phyloP scores from a whole-genome alignment of 208 protist genomes.

The Trypanosoma rangeli region DNA sequence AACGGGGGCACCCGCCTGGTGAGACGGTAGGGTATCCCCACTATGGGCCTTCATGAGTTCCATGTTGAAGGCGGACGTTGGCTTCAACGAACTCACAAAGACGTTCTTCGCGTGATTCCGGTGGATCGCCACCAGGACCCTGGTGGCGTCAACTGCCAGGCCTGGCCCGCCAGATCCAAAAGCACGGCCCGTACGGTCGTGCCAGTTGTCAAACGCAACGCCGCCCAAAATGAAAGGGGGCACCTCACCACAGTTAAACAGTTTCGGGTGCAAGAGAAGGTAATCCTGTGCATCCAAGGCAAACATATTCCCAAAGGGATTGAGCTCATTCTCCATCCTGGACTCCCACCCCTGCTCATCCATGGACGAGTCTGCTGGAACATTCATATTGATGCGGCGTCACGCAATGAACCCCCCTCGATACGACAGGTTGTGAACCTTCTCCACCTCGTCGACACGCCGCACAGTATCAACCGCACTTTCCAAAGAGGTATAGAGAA shows the following conservation, averaged over 20 bases:
- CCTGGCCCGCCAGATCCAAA: neutral
- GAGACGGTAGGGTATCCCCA: neutral
- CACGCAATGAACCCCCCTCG: neutral
- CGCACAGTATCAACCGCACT: neutral
- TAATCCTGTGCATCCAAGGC: slow-evolving; percentile 30
- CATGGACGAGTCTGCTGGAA: neutral
- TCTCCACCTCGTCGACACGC: neutral
- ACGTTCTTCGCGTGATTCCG: slow-evolving; percentile 23
- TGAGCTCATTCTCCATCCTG: neutral
- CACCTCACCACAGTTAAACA: slow-evolving; percentile 23
- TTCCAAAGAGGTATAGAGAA: slow-evolving; percentile 2
- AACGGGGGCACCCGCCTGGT: neutral
- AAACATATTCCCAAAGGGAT: neutral
- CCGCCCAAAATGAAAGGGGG: slow-evolving; percentile 28
- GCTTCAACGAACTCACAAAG: slow-evolving; percentile 11
- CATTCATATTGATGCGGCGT: slow-evolving; percentile 5
- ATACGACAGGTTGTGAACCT: neutral
- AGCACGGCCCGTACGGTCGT: slow-evolving; percentile 10
- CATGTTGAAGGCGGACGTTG: slow-evolving; percentile 26
- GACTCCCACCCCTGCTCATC: neutral
- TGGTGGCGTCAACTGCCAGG: slow-evolving; percentile 24
- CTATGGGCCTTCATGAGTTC: slow-evolving; percentile 2
- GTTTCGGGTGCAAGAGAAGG: slow-evolving; percentile 22
- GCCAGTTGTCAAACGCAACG: slow-evolving; percentile 35
- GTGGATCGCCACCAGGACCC: slow-evolving; percentile 22